Base-by-base conservation (phyloP, 2,329 filamentous ascomycete genomes). In the Paecilomyces sp. region DNA sequence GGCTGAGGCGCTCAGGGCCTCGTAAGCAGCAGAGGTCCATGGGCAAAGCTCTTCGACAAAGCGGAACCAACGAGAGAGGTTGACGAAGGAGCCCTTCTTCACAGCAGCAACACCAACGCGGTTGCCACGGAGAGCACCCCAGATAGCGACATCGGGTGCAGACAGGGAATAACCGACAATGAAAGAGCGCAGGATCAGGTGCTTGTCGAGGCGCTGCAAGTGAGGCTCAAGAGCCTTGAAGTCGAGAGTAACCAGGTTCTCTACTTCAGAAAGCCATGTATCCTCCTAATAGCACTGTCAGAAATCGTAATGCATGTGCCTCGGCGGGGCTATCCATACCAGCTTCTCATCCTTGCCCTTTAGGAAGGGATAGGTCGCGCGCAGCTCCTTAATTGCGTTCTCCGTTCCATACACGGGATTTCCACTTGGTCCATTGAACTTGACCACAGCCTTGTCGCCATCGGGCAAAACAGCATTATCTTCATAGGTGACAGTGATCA, bases 131-230 rank as follows among this genome's bases (percentile, higher is more conserved):
- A 97, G 83, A 4, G 89, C 87, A 68, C 88, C 85, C 91, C 91
- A 97, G 64, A 96, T 83, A 69, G 88, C 88, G 64, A 87, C 84
- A 74, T 97, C 93, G 64, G 88, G 81, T 51, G 91, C 85, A 60
- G 88, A 88, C 56, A 94, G 80, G 28, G 81, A 81, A 80, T 96
- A 93, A 62, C 92, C 92, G 57, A 90, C 85, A 65, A 97, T 83
- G 77, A 94, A 94, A 13, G 90, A 91, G 68, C 93, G 88, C 33
- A 97, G 85, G 3, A 88, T 91, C 62, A 97, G 84, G 79, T 96
- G 89, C 74, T 90, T 90, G 75, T 97, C 91, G 63, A 97, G 86
- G 66, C 89, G 86, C 67, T 84, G 81, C 58, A 96, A 83, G 61
- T 87, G 82, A 28, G 85, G 83, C 71, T 94, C 90, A 65, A 92